Evolutionary conservation across 108 stramenopile genomes (phyloP), one percentile per base, ranked within the genome.

Genomic region (Skeletonema menzelii): DNA sequence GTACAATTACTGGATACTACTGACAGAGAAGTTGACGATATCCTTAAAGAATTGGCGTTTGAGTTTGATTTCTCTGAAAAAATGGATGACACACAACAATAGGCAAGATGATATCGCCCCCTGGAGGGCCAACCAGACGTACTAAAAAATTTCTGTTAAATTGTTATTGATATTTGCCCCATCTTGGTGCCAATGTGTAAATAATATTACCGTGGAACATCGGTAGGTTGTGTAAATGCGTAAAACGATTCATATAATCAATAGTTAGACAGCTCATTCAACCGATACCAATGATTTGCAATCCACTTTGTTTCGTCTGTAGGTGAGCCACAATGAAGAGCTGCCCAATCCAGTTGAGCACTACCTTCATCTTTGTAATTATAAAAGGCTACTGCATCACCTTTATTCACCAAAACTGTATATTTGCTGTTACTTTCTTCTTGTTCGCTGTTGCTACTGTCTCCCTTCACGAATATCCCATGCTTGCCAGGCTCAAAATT

Each of bases 371-470:
- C 71, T 38, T 1, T 20, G 27, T 84, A 86, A 65, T 76, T 86
- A 65, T 83, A 89, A 63, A 86, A 89, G 15, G 84, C 88, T 11
- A 89, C 56, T 5, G 88, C 84, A 74, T 89, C 88, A 11, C 88
- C 88, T 14, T 58, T 32, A 13, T 78, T 38, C 13, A 82, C 65
- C 24, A 27, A 42, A 3, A 65, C 27, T 64, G 47, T 32, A 70
- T 68, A 31, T 7, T 72, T 5, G 42, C 62, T 42, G 27, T 38
- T 53, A 12, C 27, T 63, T 59, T 40, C 73, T 59, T 27, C 61
- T 24, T 42, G 38, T 14, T 3, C 17, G 38, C 53, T 53, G n/a
- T 67, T 66, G 40, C 40, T n/a, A 5, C 40, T 42, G 15, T n/a
- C 57, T 19, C 56, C 63, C n/a, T 64, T 24, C 8, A 64, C 28